Evolutionary conservation across 768 basidiomycete genomes (phyloP).

Genomic region (Coprinopsis marcescibilis): DNA sequence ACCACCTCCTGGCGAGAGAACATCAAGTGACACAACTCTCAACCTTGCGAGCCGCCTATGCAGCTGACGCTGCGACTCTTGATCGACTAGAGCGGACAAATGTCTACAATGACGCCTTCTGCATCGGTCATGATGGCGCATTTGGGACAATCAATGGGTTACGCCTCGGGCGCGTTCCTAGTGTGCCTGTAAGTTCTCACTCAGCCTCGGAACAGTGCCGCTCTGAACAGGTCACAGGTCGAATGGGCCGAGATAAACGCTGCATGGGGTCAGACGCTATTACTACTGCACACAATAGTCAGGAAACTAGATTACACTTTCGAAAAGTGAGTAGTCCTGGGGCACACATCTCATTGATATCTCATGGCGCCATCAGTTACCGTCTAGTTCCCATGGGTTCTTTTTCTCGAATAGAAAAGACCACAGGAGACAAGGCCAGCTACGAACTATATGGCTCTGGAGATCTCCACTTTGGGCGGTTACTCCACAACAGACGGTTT

Average conservation of each 20-base stretch:
- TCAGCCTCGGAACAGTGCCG: neutral
- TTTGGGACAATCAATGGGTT: slow-evolving; percentile 99
- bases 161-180: slow-evolving; percentile 81
- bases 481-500: slow-evolving; percentile 93
- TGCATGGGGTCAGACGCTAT: slow-evolving; percentile 94
- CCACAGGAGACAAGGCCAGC: slow-evolving; percentile 69
- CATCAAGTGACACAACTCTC: slow-evolving; percentile 66
- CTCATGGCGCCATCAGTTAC: slow-evolving; percentile 49
- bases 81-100: slow-evolving; percentile 89
- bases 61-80: slow-evolving; percentile 66
- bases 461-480: slow-evolving; percentile 80
- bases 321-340: slow-evolving; percentile 53
- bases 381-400: slow-evolving; percentile 92
- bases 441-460: slow-evolving; percentile 96
- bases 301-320: slow-evolving; percentile 88
- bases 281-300: slow-evolving; percentile 86
- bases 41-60: slow-evolving; percentile 71
- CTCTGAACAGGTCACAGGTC: slow-evolving; percentile 44
- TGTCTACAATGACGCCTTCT: slow-evolving; percentile 94
- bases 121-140: slow-evolving; percentile 89
- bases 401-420: slow-evolving; percentile 87
- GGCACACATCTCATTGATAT: slow-evolving; percentile 1
- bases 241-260: slow-evolving; percentile 99
- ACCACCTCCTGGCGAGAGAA: slow-evolving; percentile 58
- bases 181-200: slow-evolving; percentile 55